Conservation (phyloP, 148 eudicot species). For the Rhododendron ovatum region DNA sequence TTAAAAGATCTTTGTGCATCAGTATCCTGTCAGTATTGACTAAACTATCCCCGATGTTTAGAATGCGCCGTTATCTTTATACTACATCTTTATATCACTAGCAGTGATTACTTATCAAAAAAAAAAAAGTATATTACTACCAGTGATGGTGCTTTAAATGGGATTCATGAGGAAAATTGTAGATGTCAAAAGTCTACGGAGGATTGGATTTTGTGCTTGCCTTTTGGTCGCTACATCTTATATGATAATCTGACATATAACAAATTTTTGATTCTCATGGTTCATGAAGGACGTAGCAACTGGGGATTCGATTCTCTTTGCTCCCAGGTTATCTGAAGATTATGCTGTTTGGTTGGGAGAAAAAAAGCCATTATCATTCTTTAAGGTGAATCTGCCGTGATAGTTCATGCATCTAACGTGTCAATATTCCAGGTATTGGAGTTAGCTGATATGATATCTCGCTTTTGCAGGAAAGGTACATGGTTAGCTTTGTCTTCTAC, state of each 20-base stretch:
- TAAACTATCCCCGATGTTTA: neutral
- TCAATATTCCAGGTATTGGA: neutral
- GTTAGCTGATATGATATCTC: constrained; percentile 19
- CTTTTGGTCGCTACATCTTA: neutral
- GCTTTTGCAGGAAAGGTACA: constrained; percentile 69
- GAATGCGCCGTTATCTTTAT: neutral
- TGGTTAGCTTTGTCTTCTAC: constrained; percentile 53
- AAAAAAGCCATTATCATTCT: constrained; percentile 56
- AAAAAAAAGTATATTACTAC: too few species aligned
- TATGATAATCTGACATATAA: neutral
- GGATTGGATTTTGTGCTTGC: neutral
- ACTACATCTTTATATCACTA: neutral
- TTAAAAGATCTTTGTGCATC: neutral
- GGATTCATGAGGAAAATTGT: neutral
- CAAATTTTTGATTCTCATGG: neutral
- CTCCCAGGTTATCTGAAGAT: constrained; percentile 75
- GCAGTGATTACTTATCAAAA: neutral
- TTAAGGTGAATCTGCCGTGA: constrained; percentile 43
- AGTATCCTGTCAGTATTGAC: neutral
- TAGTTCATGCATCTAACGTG: neutral
- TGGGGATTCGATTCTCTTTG: constrained; percentile 76
- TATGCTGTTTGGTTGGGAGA: constrained; percentile 98
- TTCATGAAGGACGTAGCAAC: constrained; percentile 65
- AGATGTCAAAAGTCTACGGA: neutral
- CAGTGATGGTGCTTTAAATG: neutral